Evolutionary conservation across 1,284 basidiomycete species (phyloP).

Genomic region (Austropuccinia psidii): DNA sequence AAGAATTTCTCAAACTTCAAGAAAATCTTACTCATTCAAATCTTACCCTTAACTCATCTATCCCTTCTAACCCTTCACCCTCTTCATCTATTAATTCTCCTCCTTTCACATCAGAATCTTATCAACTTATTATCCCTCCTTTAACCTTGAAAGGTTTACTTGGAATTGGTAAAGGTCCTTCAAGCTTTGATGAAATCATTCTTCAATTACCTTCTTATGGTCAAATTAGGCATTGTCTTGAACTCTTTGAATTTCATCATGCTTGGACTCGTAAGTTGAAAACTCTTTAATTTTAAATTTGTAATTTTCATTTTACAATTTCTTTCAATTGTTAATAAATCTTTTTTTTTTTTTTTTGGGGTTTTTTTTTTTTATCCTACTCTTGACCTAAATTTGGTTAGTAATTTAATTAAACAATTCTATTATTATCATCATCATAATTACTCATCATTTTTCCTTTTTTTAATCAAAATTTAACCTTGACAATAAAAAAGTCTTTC

Average conservation of each 20-base stretch:
- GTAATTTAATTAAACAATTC: too few relatives aligned
- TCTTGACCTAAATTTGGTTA: too few relatives aligned
- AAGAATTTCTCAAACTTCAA: slow-evolving; percentile 9
- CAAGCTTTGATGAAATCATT: slow-evolving; percentile 10
- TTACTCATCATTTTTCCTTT: too few relatives aligned
- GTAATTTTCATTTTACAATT: not conserved
- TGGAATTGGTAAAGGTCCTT: slow-evolving; percentile 4
- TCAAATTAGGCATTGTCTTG: slow-evolving; percentile 15
- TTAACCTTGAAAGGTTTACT: slow-evolving; percentile 16
- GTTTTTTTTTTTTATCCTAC: not conserved
- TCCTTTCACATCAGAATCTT: not conserved
- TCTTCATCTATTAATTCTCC: not conserved
- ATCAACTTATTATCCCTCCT: too few relatives aligned
- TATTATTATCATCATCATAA: too few relatives aligned
- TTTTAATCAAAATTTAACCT: too few relatives aligned
- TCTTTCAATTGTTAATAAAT: not conserved
- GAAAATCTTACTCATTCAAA: not conserved
- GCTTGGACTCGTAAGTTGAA: slow-evolving; percentile 18
- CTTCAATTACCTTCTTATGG: not conserved
- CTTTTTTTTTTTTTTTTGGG: not conserved
- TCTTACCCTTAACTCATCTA: slow-evolving; percentile 6
- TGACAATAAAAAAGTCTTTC: too few relatives aligned
- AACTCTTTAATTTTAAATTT: not conserved
- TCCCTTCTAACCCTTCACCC: not conserved
- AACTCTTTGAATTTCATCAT: slow-evolving; percentile 15